Percentiles rank a stretch among this genome's conserved stretches.
These are phyloP conservation scores for Quercus berberidifolia DNA, from an alignment of 306 rosid species.

Conservation along the genomic window DNA sequence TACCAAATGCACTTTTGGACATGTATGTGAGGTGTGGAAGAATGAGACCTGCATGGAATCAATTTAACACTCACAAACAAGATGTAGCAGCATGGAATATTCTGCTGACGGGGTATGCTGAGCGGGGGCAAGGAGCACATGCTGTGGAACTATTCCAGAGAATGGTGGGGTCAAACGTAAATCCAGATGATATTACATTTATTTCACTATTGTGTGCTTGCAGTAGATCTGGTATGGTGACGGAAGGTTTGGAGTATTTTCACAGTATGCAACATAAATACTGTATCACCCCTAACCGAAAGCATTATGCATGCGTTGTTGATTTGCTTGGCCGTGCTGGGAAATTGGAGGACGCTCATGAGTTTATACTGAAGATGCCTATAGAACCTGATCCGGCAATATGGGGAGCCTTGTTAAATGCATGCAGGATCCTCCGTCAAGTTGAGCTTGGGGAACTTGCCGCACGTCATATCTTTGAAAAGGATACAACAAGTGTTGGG, in stretches of 20 bases:
- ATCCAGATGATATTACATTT: slow-evolving; percentile 73
- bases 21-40: slow-evolving; percentile 93
- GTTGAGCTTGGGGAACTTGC: slow-evolving; percentile 88
- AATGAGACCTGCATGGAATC: slow-evolving; percentile 65
- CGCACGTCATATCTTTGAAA: slow-evolving; percentile 53
- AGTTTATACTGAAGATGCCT: slow-evolving; percentile 68
- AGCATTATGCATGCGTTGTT: slow-evolving; percentile 79
- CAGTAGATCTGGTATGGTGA: slow-evolving; percentile 79
- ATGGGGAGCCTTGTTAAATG: slow-evolving; percentile 92
- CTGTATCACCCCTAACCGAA: slow-evolving; percentile 61
- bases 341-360: slow-evolving; percentile 56
- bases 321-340: slow-evolving; percentile 88
- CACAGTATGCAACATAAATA: slow-evolving; percentile 47
- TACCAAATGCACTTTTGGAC: slow-evolving; percentile 85
- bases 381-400: slow-evolving; percentile 72
- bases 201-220: slow-evolving; percentile 71
- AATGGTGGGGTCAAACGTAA: slow-evolving; percentile 56
- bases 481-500: slow-evolving; percentile 54
- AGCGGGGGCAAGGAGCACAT: slow-evolving; percentile 54
- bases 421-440: slow-evolving; percentile 65
- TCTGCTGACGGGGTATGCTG: slow-evolving; percentile 75
- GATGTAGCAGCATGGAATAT: slow-evolving; percentile 82
- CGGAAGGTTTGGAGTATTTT: slow-evolving; percentile 74
- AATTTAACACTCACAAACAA: slow-evolving; percentile 52
- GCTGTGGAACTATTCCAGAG: slow-evolving; percentile 53